Evolutionary conservation across 495 filamentous ascomycete species (phyloP).

Genomic region (Stereocaulon alpinum): DNA sequence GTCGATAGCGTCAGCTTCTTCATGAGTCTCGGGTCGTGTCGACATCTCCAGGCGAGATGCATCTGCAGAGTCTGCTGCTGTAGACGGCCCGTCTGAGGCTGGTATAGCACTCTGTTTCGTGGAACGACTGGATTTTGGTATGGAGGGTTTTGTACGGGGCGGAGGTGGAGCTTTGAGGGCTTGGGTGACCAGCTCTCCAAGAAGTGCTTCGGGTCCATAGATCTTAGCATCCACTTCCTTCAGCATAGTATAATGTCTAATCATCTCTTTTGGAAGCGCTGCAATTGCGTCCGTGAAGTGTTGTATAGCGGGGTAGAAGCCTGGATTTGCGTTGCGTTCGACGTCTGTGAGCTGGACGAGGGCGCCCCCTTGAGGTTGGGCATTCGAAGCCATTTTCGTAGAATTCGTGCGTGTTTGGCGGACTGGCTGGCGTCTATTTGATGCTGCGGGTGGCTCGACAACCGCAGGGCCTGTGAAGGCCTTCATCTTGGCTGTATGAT

Average conservation of each 20-base stretch:
- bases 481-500: slow-evolving; percentile 17
- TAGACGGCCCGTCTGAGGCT: neutral
- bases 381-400: slow-evolving; percentile 47
- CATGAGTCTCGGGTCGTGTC: slow-evolving; percentile 27
- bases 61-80: neutral
- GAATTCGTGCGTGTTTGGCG: slow-evolving; percentile 54
- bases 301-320: slow-evolving; percentile 85
- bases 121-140: neutral
- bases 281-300: slow-evolving; percentile 90
- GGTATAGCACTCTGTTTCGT: neutral
- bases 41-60: slow-evolving; percentile 17
- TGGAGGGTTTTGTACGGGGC: neutral
- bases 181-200: slow-evolving; percentile 57
- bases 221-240: slow-evolving; percentile 95
- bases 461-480: slow-evolving; percentile 16
- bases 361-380: slow-evolving; percentile 27
- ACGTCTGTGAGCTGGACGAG: slow-evolving; percentile 25
- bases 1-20: slow-evolving; percentile 21
- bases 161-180: slow-evolving; percentile 46
- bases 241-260: slow-evolving; percentile 84
- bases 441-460: slow-evolving; percentile 15
- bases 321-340: slow-evolving; percentile 28
- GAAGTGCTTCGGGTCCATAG: slow-evolving; percentile 45
- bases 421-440: slow-evolving; percentile 42
- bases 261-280: slow-evolving; percentile 87